A percentile compares a stretch with the other conserved stretches of the same genome.
These are phyloP conservation scores for Botrytis medusae DNA, from an alignment of 2,329 filamentous ascomycete genomes.

Conservation along the genomic window DNA sequence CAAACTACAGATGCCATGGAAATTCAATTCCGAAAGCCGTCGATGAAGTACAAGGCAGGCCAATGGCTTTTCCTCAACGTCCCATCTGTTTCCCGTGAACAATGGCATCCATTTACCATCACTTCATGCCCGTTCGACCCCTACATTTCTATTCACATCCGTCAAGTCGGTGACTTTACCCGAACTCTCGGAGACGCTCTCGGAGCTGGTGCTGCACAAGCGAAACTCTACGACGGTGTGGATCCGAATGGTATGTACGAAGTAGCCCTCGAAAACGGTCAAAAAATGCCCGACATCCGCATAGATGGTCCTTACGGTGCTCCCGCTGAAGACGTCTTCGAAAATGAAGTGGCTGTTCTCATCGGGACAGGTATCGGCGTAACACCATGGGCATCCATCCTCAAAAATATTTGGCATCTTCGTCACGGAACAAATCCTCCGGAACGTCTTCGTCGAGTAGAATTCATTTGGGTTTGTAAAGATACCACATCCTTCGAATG, in stretches of 20 bases:
- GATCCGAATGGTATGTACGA: slow-evolving; percentile 98
- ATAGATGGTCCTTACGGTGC: slow-evolving; percentile 97
- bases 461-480: slow-evolving; percentile 99
- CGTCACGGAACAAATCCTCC: slow-evolving; percentile 88
- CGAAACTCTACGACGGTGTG: slow-evolving; percentile 85
- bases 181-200: slow-evolving; percentile 89
- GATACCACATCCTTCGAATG: slow-evolving; percentile 96
- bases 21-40: slow-evolving; percentile 94
- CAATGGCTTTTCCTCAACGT: slow-evolving; percentile 98
- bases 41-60: slow-evolving; percentile 96
- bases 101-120: slow-evolving; percentile 99
- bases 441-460: slow-evolving; percentile 83
- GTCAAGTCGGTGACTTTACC: slow-evolving; percentile 96
- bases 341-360: slow-evolving; percentile 83
- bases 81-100: slow-evolving; percentile 79
- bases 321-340: slow-evolving; percentile 94
- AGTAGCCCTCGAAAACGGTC: slow-evolving; percentile 88
- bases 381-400: slow-evolving; percentile 80
- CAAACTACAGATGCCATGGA: slow-evolving; percentile 75
- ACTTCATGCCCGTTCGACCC: slow-evolving; percentile 96
- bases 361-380: slow-evolving; percentile 87
- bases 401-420: slow-evolving; percentile 98
- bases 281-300: slow-evolving; percentile 84
- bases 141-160: slow-evolving; percentile 91
- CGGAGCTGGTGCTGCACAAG: slow-evolving; percentile 84